Evolutionary conservation across 805 yeast species (phyloP).

Genomic region (Starmera quercuum): DNA sequence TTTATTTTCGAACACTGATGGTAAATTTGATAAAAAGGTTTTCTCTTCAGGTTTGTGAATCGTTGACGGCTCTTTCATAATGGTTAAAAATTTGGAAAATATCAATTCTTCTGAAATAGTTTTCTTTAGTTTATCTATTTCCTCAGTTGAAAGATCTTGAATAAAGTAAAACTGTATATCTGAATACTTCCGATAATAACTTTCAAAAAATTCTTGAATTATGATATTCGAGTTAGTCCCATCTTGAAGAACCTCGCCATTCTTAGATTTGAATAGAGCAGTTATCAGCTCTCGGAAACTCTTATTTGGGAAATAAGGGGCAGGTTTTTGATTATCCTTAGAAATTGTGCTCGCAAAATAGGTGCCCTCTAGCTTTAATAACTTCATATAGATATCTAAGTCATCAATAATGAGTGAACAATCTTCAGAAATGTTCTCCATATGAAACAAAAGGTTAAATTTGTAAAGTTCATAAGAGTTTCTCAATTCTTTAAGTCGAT

Average conservation of each 20-base stretch:
- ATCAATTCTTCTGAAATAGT: slow-evolving; percentile 6
- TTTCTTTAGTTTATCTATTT: slow-evolving; percentile 12
- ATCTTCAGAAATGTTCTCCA: slow-evolving; percentile 31
- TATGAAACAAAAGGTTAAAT: slow-evolving; percentile 30
- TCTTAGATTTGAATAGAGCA: slow-evolving; percentile 27
- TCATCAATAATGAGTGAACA: slow-evolving; percentile 44
- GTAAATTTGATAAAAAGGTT: slow-evolving; percentile 37
- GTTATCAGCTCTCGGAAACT: slow-evolving; percentile 36
- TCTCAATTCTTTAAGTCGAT: slow-evolving; percentile 57
- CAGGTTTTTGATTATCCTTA: slow-evolving; percentile 22
- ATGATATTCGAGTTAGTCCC: slow-evolving; percentile 41
- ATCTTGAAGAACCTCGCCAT: slow-evolving; percentile 35
- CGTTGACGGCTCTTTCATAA: slow-evolving; percentile 27
- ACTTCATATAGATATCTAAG: slow-evolving; percentile 46
- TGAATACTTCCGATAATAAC: slow-evolving; percentile 50
- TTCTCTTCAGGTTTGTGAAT: slow-evolving; percentile 26
- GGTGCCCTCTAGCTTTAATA: slow-evolving; percentile 48
- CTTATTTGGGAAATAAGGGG: slow-evolving; percentile 56
- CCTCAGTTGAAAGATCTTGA: slow-evolving; percentile 32
- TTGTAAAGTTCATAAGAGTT: slow-evolving; percentile 52
- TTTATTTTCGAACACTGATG: slow-evolving; percentile 31
- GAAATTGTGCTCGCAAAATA: slow-evolving; percentile 38
- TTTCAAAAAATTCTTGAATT: slow-evolving; percentile 47
- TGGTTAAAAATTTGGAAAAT: slow-evolving; percentile 30
- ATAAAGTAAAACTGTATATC: slow-evolving; percentile 77